Conservation (phyloP, 306 rosid genomes). For the Quercus engelmannii region DNA sequence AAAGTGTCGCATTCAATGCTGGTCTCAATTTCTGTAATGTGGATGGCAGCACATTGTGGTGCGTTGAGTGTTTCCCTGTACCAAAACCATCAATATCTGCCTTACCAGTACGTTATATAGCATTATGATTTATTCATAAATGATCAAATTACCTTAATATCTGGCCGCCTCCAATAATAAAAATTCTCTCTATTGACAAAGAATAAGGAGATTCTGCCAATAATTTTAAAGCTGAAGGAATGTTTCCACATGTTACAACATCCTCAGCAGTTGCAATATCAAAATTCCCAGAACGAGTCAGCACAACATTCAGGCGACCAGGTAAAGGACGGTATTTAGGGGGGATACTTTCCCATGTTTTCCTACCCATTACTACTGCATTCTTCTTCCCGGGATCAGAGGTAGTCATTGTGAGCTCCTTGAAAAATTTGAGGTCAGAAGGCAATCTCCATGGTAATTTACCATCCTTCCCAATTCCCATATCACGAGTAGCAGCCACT, state of each 20-base stretch:
- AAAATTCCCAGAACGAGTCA: slow-evolving; percentile 54
- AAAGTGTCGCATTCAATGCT: slow-evolving; percentile 54
- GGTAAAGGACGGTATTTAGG: slow-evolving; percentile 44
- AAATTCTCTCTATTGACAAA: slow-evolving; percentile 50
- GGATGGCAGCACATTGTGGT: slow-evolving; percentile 53
- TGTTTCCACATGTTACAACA: slow-evolving; percentile 50
- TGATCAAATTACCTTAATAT: slow-evolving; percentile 39
- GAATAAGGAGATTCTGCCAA: slow-evolving; percentile 53
- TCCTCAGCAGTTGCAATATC: slow-evolving; percentile 54
- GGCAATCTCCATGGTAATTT: slow-evolving; percentile 57
- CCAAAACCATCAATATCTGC: not conserved
- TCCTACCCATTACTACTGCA: slow-evolving; percentile 65
- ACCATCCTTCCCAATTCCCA: slow-evolving; percentile 72
- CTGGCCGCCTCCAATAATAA: slow-evolving; percentile 64
- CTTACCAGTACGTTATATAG: not conserved
- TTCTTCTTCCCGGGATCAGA: slow-evolving; percentile 52
- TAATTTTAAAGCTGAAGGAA: slow-evolving; percentile 49
- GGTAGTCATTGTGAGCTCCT: slow-evolving; percentile 43
- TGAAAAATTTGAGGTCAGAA: slow-evolving; percentile 57
- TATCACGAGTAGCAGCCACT: slow-evolving; percentile 56
- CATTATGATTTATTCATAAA: not conserved
- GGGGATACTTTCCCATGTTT: slow-evolving; percentile 68
- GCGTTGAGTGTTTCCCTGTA: slow-evolving; percentile 60
- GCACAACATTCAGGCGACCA: slow-evolving; percentile 62
- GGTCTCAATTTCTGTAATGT: slow-evolving; percentile 56